These are phyloP conservation scores for Phlebiopsis flavidoalba DNA, from an alignment of 768 basidiomycete genomes.

Conservation along the genomic window DNA sequence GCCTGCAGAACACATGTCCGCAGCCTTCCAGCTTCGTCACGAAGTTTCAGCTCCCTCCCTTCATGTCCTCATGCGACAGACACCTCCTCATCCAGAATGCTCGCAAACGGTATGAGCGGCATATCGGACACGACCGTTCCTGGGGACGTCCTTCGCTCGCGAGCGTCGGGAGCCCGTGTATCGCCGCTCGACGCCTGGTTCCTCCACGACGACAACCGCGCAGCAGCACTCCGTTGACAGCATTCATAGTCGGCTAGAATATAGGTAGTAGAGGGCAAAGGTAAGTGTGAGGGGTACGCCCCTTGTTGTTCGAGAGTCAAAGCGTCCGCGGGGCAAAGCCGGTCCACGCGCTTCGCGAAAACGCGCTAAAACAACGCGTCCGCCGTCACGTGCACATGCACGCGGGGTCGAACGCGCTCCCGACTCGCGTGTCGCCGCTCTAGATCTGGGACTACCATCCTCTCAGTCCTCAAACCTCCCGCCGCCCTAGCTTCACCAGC, in stretches of 20 bases:
- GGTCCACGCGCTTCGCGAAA: slow-evolving; percentile 3
- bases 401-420: neutral
- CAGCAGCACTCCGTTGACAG: too few species aligned
- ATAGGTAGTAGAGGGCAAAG: too few species aligned
- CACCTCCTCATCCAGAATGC: slow-evolving; percentile 28
- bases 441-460: too few species aligned
- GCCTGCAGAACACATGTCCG: slow-evolving; percentile 63
- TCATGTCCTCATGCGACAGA: slow-evolving; percentile 8
- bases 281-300: too few species aligned
- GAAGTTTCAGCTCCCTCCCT: slow-evolving; percentile 23
- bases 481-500: too few species aligned
- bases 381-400: slow-evolving; percentile 19
- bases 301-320: slow-evolving; percentile 18
- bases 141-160: slow-evolving; percentile 32
- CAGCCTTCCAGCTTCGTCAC: slow-evolving; percentile 56
- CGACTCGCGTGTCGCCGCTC: too few species aligned
- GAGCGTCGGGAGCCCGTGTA: slow-evolving; percentile 42
- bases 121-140: slow-evolving; percentile 61
- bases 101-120: slow-evolving; percentile 48
- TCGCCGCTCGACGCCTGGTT: slow-evolving; percentile 27
- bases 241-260: too few species aligned
- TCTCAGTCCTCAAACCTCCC: too few species aligned
- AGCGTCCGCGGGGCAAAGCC: slow-evolving; percentile 5
- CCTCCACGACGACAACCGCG: too few species aligned
- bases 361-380: slow-evolving; percentile 28